Evolutionary conservation across 441 rosid species (phyloP).

Genomic region (Isatis lusitanica): DNA sequence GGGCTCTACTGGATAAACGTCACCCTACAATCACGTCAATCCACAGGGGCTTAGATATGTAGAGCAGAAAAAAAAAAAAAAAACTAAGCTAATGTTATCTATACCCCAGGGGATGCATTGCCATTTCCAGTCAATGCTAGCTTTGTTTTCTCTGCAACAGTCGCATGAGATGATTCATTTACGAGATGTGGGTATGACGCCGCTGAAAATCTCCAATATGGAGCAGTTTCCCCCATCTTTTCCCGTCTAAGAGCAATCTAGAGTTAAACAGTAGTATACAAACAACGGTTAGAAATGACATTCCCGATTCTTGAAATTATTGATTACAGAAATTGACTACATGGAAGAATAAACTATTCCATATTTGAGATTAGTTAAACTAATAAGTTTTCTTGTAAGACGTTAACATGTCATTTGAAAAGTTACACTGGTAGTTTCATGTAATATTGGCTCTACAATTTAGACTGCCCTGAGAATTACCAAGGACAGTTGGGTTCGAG

Average conservation of each 20-base stretch:
- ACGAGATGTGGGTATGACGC: conserved; percentile 63
- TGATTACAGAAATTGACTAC: background rate
- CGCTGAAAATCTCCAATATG: conserved; percentile 73
- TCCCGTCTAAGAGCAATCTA: conserved; percentile 78
- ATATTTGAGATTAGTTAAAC: background rate
- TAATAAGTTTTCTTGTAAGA: background rate
- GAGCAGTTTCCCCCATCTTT: conserved; percentile 75
- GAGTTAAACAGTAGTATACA: background rate
- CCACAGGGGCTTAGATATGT: background rate
- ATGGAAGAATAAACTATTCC: background rate
- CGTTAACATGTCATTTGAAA: background rate
- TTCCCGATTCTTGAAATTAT: background rate
- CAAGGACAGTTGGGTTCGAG: background rate
- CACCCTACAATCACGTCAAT: conserved; percentile 46
- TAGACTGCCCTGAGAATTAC: background rate
- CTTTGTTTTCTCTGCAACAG: conserved; percentile 35
- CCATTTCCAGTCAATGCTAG: conserved; percentile 37
- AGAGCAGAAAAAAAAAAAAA: background rate
- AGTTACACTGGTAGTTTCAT: background rate
- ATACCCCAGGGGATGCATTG: conserved; percentile 54
- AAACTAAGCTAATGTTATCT: background rate
- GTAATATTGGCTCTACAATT: background rate
- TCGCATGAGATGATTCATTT: conserved; percentile 27
- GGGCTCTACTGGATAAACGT: conserved; percentile 76
- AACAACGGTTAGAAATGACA: conserved; percentile 15